These are phyloP conservation scores for Mortierella sp. DNA, from an alignment of 371 early-diverging fungal species.

Conservation along the genomic window DNA sequence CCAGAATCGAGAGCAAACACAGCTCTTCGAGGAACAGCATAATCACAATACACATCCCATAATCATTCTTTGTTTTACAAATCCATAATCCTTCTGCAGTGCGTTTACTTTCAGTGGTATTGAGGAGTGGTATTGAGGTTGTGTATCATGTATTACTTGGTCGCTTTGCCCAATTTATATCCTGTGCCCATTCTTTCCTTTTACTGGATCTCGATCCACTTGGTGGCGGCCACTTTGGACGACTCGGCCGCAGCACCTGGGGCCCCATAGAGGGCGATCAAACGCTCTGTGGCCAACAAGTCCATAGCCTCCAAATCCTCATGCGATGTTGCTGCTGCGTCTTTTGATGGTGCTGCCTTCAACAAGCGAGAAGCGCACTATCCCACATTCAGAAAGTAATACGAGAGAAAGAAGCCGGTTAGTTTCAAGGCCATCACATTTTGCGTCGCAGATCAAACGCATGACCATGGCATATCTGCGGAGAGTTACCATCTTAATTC, in stretches of 20 bases:
- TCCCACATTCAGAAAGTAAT: slow-evolving; percentile 46
- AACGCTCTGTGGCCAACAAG: slow-evolving; percentile 78
- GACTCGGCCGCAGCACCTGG: slow-evolving; percentile 26
- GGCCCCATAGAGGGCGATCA: slow-evolving; percentile 62
- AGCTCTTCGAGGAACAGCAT: background rate
- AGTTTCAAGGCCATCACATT: background rate
- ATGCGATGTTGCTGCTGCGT: slow-evolving; percentile 52
- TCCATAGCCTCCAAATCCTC: slow-evolving; percentile 64
- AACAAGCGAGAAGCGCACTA: slow-evolving; percentile 47
- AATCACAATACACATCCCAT: background rate
- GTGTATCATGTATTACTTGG: too few species aligned
- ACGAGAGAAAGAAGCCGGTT: background rate
- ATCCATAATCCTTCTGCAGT: background rate
- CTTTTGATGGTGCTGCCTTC: slow-evolving; percentile 42
- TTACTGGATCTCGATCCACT: slow-evolving; percentile 53
- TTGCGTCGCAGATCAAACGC: background rate
- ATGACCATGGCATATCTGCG: background rate
- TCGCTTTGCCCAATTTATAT: background rate
- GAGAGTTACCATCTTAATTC: slow-evolving; percentile 74
- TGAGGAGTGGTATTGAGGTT: too few species aligned
- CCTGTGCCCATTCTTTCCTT: background rate
- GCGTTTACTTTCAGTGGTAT: background rate
- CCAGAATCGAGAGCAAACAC: background rate
- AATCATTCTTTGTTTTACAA: background rate
- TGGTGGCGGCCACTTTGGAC: slow-evolving; percentile 32